A percentile compares a stretch with the other conserved stretches of the same genome.
These are phyloP conservation scores for Verticillium isaacii DNA, from an alignment of 2,329 filamentous ascomycete genomes.

Conservation along the genomic window DNA sequence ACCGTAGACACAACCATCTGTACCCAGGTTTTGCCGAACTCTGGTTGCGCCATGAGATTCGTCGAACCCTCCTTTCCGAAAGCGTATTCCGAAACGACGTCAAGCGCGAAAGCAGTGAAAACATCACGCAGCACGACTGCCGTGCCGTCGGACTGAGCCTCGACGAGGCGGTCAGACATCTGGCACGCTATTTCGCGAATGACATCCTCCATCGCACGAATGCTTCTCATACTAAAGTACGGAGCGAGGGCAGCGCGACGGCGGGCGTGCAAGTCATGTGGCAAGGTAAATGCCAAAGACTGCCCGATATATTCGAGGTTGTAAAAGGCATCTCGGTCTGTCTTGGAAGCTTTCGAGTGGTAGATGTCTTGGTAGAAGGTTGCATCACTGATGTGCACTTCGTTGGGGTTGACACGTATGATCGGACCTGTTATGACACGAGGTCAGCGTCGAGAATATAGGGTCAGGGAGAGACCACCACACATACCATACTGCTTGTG, in stretches of 20 bases:
- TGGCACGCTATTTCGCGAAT: constrained; percentile 6
- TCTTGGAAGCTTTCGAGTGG: background rate
- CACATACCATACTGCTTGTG: constrained; percentile 9
- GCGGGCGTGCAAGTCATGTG: constrained; percentile 25
- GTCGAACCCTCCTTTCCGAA: constrained; percentile 10
- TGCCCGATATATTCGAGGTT: constrained; percentile 1
- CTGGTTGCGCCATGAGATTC: background rate
- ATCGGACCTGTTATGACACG: constrained; percentile 21
- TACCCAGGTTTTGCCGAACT: background rate
- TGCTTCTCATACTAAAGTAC: constrained; percentile 25
- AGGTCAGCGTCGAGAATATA: background rate
- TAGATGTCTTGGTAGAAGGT: constrained; percentile 19
- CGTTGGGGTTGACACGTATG: constrained; percentile 29
- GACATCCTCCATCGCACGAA: constrained; percentile 4
- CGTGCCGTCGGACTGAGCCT: constrained; percentile 9
- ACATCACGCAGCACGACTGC: background rate
- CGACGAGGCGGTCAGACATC: background rate
- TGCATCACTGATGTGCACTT: constrained; percentile 21
- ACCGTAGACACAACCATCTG: background rate
- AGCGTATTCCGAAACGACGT: constrained; percentile 15
- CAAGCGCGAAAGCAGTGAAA: constrained; percentile 12
- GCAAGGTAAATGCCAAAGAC: constrained; percentile 21
- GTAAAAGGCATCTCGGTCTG: constrained; percentile 1
- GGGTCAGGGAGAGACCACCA: too few species aligned
- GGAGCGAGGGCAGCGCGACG: constrained; percentile 28